These are phyloP conservation scores for Pseudogymnoascus sp. DNA, from an alignment of 2,329 filamentous ascomycete genomes.

Conservation along the genomic window DNA sequence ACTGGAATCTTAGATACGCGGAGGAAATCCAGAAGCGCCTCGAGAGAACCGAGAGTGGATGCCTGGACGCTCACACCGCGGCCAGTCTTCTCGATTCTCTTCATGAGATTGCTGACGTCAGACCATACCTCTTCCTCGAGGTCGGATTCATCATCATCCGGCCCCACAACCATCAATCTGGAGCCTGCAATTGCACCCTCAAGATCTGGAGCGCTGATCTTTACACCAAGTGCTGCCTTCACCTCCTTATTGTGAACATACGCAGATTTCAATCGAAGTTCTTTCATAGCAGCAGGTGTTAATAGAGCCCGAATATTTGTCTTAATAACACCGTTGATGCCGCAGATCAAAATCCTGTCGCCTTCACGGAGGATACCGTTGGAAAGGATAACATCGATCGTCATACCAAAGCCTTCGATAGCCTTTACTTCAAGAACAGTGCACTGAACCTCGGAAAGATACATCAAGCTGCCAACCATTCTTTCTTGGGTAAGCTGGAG, in stretches of 20 bases:
- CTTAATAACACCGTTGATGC: constrained; percentile 90
- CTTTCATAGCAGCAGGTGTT: constrained; percentile 86
- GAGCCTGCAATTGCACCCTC: constrained; percentile 96
- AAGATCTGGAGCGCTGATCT: constrained; percentile 93
- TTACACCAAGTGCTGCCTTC: constrained; percentile 96
- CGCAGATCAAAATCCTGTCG: constrained; percentile 89
- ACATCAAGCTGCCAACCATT: constrained; percentile 97
- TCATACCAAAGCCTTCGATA: constrained; percentile 97
- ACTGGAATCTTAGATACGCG: constrained; percentile 95
- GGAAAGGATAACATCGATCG: constrained; percentile 91
- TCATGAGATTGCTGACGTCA: constrained; percentile 85
- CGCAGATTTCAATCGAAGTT: constrained; percentile 86
- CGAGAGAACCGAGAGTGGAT: constrained; percentile 91
- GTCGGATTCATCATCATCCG: constrained; percentile 94
- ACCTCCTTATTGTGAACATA: constrained; percentile 99
- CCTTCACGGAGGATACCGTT: constrained; percentile 94
- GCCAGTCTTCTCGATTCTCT: constrained; percentile 82
- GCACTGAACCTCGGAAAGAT: constrained; percentile 93
- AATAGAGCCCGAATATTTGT: constrained; percentile 93
- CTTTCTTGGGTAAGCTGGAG: constrained; percentile 88
- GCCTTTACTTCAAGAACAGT: constrained; percentile 98
- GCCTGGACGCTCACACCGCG: constrained; percentile 96
- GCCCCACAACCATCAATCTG: constrained; percentile 84
- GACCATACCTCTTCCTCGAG: constrained; percentile 94
- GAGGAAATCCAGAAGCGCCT: constrained; percentile 93